Evolutionary conservation across 495 filamentous ascomycete genomes (phyloP).

Genomic region (Penicillium canariense): DNA sequence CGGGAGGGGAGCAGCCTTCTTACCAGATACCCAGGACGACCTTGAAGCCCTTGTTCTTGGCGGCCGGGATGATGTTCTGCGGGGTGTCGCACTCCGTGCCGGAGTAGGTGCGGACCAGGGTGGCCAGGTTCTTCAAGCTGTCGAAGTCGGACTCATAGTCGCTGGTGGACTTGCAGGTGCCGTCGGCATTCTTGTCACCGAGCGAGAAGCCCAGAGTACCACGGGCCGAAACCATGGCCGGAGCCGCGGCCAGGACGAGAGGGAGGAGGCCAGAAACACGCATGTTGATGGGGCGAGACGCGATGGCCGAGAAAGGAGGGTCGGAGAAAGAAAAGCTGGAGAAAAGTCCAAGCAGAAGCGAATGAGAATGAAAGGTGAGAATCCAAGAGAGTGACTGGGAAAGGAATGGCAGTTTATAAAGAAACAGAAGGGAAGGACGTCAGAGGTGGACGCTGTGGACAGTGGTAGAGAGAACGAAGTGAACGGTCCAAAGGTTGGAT

Average conservation of each 20-base stretch:
- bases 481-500: slow-evolving; percentile 3
- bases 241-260: slow-evolving; percentile 39
- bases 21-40: slow-evolving; percentile 79
- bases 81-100: slow-evolving; percentile 63
- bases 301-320: slow-evolving; percentile 7
- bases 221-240: slow-evolving; percentile 40
- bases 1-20: slow-evolving; percentile 8
- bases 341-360: background rate
- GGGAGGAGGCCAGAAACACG: slow-evolving; percentile 41
- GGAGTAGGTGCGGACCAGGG: slow-evolving; percentile 69
- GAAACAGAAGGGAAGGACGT: slow-evolving; percentile 8
- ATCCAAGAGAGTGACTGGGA: background rate
- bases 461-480: slow-evolving; percentile 5
- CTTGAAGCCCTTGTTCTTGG: slow-evolving; percentile 67
- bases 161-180: slow-evolving; percentile 58
- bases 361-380: background rate
- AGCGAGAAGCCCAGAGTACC: slow-evolving; percentile 52
- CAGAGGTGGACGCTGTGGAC: slow-evolving; percentile 4
- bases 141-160: slow-evolving; percentile 73
- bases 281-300: slow-evolving; percentile 35
- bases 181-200: slow-evolving; percentile 51
- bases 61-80: slow-evolving; percentile 66
- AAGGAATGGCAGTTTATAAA: background rate
- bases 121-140: slow-evolving; percentile 49
- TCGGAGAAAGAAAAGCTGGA: slow-evolving; percentile 2